Conservation (phyloP, 2,329 filamentous ascomycete species). For the Diatrype stigma region DNA sequence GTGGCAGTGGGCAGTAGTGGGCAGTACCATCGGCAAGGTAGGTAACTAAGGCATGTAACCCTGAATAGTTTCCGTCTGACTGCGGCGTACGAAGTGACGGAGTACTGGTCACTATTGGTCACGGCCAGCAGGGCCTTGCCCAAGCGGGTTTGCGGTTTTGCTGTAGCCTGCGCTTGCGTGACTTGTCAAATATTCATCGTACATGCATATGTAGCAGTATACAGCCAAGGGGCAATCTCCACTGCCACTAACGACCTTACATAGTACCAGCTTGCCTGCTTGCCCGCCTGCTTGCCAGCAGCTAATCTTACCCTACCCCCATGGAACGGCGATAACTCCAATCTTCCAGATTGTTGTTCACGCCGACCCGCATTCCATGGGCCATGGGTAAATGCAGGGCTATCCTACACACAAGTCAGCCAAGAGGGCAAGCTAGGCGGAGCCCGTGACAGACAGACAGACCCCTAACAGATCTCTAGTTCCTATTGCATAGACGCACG, state of each 20-base stretch:
- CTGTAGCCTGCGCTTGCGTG: background rate
- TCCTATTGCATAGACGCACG: no score
- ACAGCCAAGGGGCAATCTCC: background rate
- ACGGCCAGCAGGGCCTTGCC: background rate
- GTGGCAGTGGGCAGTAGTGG: no score
- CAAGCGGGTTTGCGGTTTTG: background rate
- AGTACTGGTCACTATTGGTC: no score
- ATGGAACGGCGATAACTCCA: background rate
- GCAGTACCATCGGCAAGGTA: slow-evolving; percentile 30
- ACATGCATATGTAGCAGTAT: background rate
- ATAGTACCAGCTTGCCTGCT: no score
- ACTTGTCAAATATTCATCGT: background rate
- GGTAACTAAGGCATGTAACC: no score
- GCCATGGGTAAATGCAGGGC: background rate
- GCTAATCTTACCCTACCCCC: background rate
- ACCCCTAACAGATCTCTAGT: no score
- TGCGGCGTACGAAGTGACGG: no score
- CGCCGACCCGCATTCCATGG: background rate
- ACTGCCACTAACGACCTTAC: no score
- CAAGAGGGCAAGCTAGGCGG: background rate
- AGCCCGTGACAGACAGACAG: background rate
- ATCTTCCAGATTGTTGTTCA: background rate
- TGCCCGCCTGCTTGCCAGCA: no score
- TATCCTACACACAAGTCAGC: background rate
- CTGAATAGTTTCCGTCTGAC: slow-evolving; percentile 14